These are phyloP conservation scores for Trifolium subterraneum DNA, from an alignment of 306 rosid species.

Conservation along the genomic window DNA sequence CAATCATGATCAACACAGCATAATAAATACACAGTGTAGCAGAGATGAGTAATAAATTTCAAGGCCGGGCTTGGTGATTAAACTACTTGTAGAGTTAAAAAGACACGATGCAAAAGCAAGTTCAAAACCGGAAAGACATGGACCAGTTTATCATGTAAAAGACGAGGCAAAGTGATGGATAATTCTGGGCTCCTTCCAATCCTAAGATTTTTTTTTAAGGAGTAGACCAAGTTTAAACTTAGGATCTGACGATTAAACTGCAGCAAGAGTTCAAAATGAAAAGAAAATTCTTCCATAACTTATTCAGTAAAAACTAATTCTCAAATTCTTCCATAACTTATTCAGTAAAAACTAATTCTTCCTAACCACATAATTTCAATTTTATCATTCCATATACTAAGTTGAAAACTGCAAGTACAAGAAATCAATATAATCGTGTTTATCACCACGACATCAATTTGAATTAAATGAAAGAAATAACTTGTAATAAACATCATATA, in stretches of 20 bases:
- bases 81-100: slow-evolving; percentile 31
- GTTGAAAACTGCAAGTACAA: slow-evolving; percentile 8
- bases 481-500: slow-evolving; percentile 16
- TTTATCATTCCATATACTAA: slow-evolving; percentile 2
- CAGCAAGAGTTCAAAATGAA: slow-evolving; percentile 13
- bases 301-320: slow-evolving; percentile 17
- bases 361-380: slow-evolving; percentile 21
- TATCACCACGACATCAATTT: slow-evolving; percentile 26
- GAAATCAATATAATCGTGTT: background rate
- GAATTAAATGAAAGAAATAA: slow-evolving; percentile 21
- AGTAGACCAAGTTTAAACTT: background rate
- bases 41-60: slow-evolving; percentile 31
- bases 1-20: slow-evolving; percentile 34
- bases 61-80: slow-evolving; percentile 14
- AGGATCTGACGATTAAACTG: slow-evolving; percentile 12
- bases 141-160: slow-evolving; percentile 28
- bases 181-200: background rate
- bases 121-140: background rate
- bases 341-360: slow-evolving; percentile 11
- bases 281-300: background rate
- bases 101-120: slow-evolving; percentile 9
- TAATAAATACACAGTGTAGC: slow-evolving; percentile 14
- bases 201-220: background rate
- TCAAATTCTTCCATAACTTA: slow-evolving; percentile 27
- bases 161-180: slow-evolving; percentile 16